Evolutionary conservation across 106 monocot genomes (phyloP).

Genomic region (Cymbidium sinense): DNA sequence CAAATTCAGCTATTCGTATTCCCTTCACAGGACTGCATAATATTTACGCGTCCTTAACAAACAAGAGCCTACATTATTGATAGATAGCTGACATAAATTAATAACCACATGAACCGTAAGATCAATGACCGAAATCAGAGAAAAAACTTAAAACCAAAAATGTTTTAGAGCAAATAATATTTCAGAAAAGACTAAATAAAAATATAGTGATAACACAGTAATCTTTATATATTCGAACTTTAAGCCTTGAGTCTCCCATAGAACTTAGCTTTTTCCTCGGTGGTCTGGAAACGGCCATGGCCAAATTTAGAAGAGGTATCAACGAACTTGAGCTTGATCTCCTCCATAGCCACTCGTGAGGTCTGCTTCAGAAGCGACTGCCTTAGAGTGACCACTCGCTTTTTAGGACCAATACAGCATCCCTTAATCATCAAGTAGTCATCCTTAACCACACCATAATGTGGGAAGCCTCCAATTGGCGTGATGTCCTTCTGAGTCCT

Average conservation of each 20-base stretch:
- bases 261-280: slow-evolving; percentile 56
- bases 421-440: slow-evolving; percentile 65
- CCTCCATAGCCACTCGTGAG: slow-evolving; percentile 51
- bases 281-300: slow-evolving; percentile 65
- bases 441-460: slow-evolving; percentile 58
- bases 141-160: too few relatives aligned
- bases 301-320: slow-evolving; percentile 75
- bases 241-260: slow-evolving; percentile 43
- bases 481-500: slow-evolving; percentile 72
- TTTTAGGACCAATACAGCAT: slow-evolving; percentile 64
- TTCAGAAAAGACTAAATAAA: too few relatives aligned
- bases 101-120: too few relatives aligned
- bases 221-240: too few relatives aligned
- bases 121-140: too few relatives aligned
- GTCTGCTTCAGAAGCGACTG: slow-evolving; percentile 68
- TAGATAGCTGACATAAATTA: too few relatives aligned
- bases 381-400: slow-evolving; percentile 51
- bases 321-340: slow-evolving; percentile 67
- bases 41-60: too few relatives aligned
- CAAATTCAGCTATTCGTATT: too few relatives aligned
- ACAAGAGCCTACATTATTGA: too few relatives aligned
- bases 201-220: too few relatives aligned
- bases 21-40: too few relatives aligned
- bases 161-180: too few relatives aligned
- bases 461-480: slow-evolving; percentile 66